phyloP scores from a whole-genome alignment of 495 filamentous ascomycete genomes.

The Astrothelium macrocarpum region DNA sequence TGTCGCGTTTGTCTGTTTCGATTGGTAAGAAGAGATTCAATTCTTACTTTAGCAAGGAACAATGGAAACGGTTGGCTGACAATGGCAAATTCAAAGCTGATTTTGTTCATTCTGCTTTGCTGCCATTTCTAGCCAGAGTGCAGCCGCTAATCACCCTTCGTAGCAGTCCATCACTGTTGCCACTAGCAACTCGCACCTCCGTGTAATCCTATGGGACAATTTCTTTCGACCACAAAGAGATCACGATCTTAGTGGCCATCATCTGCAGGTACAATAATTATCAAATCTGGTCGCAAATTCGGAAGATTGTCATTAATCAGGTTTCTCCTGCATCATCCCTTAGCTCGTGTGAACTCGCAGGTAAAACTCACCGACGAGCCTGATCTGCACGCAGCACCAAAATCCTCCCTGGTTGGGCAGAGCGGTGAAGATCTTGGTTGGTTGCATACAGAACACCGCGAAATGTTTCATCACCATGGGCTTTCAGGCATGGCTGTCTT shows the following conservation, averaged over 20 bases:
- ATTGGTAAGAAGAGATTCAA: background rate
- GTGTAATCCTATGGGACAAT: no score
- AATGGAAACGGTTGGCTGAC: background rate
- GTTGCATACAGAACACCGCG: background rate
- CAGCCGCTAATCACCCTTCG: background rate
- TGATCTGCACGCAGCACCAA: background rate
- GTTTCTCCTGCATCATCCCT: constrained; percentile 2
- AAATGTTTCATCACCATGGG: background rate
- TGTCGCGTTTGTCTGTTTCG: constrained; percentile 1
- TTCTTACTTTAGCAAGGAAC: background rate
- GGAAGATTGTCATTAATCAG: background rate
- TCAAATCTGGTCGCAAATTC: background rate
- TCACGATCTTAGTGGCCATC: background rate
- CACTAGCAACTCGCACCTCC: no score
- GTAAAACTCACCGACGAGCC: background rate
- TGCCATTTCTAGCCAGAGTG: background rate
- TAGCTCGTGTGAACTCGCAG: background rate
- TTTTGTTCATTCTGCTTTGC: background rate
- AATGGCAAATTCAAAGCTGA: background rate
- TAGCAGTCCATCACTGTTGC: background rate
- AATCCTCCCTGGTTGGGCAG: background rate
- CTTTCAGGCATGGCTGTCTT: background rate
- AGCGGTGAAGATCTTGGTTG: background rate
- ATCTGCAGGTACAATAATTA: background rate
- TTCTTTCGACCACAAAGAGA: background rate